A percentile compares a stretch with the other conserved stretches of the same genome.
Conservation (phyloP, 257 asterid species). For the Solanum arcanum region DNA sequence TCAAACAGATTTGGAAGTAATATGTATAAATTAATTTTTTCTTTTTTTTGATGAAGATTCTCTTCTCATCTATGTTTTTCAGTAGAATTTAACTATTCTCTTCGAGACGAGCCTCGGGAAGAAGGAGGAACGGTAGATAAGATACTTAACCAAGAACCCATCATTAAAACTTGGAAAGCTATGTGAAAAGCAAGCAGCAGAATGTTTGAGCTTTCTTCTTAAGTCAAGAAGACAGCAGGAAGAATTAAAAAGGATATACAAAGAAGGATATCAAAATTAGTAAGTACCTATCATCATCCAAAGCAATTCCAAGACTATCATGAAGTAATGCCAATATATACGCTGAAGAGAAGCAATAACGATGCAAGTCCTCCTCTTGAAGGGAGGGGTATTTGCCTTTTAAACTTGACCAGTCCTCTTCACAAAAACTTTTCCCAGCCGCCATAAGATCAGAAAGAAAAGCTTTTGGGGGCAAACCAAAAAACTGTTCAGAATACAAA, state of each 20-base stretch:
- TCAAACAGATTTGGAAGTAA: neutral
- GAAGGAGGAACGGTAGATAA: neutral
- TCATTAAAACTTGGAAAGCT: neutral
- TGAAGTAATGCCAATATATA: conserved; percentile 91
- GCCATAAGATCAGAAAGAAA: conserved; percentile 66
- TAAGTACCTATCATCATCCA: conserved; percentile 67
- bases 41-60: neutral
- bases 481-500: conserved; percentile 43
- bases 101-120: neutral
- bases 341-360: conserved; percentile 92
- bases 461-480: conserved; percentile 54
- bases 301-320: conserved; percentile 86
- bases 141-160: neutral
- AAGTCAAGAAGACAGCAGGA: neutral
- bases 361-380: conserved; percentile 69
- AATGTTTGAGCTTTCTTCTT: neutral
- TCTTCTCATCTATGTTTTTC: neutral
- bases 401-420: conserved; percentile 73
- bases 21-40: neutral
- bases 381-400: conserved; percentile 40
- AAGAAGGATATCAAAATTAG: neutral
- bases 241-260: neutral
- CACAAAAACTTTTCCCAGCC: conserved; percentile 85
- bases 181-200: neutral
- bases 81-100: neutral